Base-by-base conservation (phyloP, 176 grass and related monocot genomes). In the Carex parvula region DNA sequence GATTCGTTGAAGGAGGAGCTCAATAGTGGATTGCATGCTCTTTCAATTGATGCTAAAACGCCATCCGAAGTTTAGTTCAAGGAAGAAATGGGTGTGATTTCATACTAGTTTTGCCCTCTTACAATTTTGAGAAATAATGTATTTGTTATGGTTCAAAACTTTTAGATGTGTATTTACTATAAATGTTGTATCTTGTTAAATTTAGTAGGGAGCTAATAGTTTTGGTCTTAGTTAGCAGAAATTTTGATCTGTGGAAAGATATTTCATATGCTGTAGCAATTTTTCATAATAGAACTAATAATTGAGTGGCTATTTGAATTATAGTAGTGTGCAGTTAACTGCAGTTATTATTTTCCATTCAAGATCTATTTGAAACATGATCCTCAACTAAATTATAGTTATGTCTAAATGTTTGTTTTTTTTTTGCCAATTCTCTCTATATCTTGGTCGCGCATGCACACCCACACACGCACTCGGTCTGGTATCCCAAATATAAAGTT, bases 21-120 rank as follows among this genome's bases (percentile, higher is more conserved):
- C 50, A 90, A 88, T 24, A 89, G 66, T 26, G 95, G 95, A 62
- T 93, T 95, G 86, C 95, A 95, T 22, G 92, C 95, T 3, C 84
- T 95, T 20, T 95, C 95, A 9, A 98, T 98, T 2, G 89, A 92
- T 86, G 95, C 95, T 59, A 95, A 93, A 70, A 93, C 91, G 77
- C 92, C 92, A 37, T 93, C 92, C 0, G 95, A 98, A 89, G 89
- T 88, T 74, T 89, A 90, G 84, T 84, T 87, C 33, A 41, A 64
- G 30, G 16, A 6, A 57, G 30, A 81, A 22, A 4, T 81, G 42
- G 26, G 33, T 32, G 12, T 7, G 21, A 32, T 13, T 78, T 78
- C 48, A 32, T 56, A 56, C 73, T 33, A 13, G 0, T 57, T 77
- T 32, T 78, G 52, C 13, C 52, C 24, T 70, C 5, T 78, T 53